Evolutionary conservation across 192 early-diverging fungal species (phyloP), one percentile per base, ranked within the genome.

Genomic region (Coemansia sp.): DNA sequence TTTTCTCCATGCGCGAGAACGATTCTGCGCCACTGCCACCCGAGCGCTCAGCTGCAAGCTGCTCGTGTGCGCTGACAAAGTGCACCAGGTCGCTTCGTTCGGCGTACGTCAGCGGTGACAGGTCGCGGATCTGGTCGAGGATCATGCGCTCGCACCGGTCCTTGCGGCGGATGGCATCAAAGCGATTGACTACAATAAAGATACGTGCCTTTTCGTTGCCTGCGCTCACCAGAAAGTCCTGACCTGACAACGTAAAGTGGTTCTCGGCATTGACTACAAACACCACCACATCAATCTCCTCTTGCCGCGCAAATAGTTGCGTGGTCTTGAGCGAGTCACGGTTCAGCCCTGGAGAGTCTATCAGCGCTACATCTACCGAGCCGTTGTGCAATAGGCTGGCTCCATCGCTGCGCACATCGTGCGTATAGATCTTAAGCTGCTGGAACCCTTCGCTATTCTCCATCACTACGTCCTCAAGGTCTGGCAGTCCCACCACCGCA

Each of bases 201-300:
- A 99, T 93, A 75, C 93, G 94, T 8, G 94, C 93, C 82, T 99
- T 99, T 84, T 99, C 97, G 75, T 97, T 97, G 41, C 93, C 93
- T 7, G 97, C 97, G 63, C 88, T 97, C 62, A 87, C 85, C 73
- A 99, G 83, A 75, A 99, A 99, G 83, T 99, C 92, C 58, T 93
- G 90, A 22, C 94, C 96, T 33, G 94, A 97, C 36, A 99, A 84
- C 3, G 97, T 99, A 71, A 99, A 98, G 76, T 99, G 97, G 74
- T 99, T 99, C 76, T 97, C 97, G 12, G 97, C 95, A 74, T 94
- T 94, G 55, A 99, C 97, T 18, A 99, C 92, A 86, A 99, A 99
- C 2, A 99, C 91, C 60, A 99, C 90, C 17, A 98, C 97, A 72
- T 99, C 97, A 71, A 99, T 99, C 72, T 96, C 95, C 70, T 98